Evolutionary conservation across 169 alveolate species (phyloP).

Genomic region (Cryptosporidium canis): DNA sequence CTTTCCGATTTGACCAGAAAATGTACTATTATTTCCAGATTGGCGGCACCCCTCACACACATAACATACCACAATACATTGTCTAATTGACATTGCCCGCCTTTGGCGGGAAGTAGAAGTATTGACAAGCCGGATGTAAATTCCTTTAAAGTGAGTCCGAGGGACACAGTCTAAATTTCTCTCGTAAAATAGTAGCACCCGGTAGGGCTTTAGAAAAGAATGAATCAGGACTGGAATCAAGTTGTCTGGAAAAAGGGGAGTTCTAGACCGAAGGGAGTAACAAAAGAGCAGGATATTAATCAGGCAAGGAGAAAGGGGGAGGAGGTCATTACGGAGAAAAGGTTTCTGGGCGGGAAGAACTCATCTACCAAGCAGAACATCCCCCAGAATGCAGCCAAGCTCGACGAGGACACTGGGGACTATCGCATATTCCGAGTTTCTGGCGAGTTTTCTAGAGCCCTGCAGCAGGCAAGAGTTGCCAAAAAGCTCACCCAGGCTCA

Average conservation of each 20-base stretch:
- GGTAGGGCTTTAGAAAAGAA: not conserved
- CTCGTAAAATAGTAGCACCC: not conserved
- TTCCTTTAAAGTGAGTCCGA: not conserved
- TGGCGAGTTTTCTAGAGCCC: constrained; percentile 63
- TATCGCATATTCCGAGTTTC: constrained; percentile 68
- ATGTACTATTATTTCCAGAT: not conserved
- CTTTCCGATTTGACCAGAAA: not conserved
- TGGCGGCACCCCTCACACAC: constrained; percentile 12
- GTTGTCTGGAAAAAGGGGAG: constrained; percentile 70
- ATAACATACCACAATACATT: not conserved
- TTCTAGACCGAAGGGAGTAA: constrained; percentile 42
- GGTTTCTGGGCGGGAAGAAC: constrained; percentile 51
- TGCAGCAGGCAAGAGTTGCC: constrained; percentile 80
- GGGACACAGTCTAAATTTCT: not conserved
- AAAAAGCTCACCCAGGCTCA: constrained; percentile 82
- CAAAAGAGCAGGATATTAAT: constrained; percentile 64
- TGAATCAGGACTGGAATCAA: constrained; percentile 67
- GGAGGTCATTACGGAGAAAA: constrained; percentile 66
- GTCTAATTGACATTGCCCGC: constrained; percentile 18
- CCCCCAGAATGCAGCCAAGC: constrained; percentile 45
- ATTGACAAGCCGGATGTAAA: not conserved
- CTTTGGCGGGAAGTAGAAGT: not conserved
- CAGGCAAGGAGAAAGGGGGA: constrained; percentile 68
- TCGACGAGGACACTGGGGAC: constrained; percentile 70
- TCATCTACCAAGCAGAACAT: constrained; percentile 41